Evolutionary conservation across 2,329 filamentous ascomycete genomes (phyloP), one percentile per base, ranked within the genome.

Genomic region (Fusarium nurragi): DNA sequence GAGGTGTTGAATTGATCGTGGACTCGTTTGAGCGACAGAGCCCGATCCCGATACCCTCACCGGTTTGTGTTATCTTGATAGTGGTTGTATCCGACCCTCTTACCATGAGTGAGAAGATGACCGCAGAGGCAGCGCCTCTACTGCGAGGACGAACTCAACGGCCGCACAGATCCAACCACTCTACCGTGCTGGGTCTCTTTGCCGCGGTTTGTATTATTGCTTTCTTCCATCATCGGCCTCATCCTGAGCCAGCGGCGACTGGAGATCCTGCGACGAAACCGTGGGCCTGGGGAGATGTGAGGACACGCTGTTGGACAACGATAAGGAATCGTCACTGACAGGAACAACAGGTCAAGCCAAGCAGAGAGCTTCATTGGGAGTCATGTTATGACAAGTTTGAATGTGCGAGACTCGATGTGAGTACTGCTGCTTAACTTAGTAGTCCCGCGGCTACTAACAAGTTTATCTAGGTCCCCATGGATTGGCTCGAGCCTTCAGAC

Each of bases 381-480:
- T 28, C 52, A n/a, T 77, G 75, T 47, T 77, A 77, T 49, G 66
- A 72, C 2, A 62, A 57, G 8, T 74, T 73, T 25, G 70, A 77
- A 34, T 77, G 76, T 55, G 75, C 76, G 6, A 73, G 76, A 41
- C 66, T 77, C 2, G 74, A 77, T 41, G 76, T 76, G 41, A 64
- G 70, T 65, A 38, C 12, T 21, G 19, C 16, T 13, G 6, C 21
- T 18, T 23, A 4, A 6, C 22, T 6, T 39, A 1, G 5, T 22
- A 16, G 4, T 43, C 14, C 14, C 19, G 8, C 2, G 14, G 5
- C 2, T 43, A 6, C 50, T 65, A 13, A 65, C 21, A 9, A 14
- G 14, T 13, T 21, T 54, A 16, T 32, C 3, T 23, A 78, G 75
- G 70, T 78, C 13, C 76, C 76, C 1, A 77, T 76, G 75, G 71